Base-by-base conservation (phyloP, 2,329 filamentous ascomycete genomes). In the Fusarium temperatum region DNA sequence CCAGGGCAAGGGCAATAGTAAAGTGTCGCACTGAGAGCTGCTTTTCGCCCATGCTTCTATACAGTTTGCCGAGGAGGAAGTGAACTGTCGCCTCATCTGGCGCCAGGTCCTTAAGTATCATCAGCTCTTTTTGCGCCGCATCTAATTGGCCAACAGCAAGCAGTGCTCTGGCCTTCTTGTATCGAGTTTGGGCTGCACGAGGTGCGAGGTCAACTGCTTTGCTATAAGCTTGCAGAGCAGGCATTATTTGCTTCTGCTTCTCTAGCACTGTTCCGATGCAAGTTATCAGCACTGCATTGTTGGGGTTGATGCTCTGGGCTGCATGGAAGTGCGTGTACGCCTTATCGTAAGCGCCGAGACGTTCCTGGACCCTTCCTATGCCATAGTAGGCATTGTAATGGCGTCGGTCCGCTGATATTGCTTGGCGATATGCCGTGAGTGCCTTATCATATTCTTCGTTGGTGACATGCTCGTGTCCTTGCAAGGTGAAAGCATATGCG, bases 341-440 rank as follows among this genome's bases (percentile, higher is more conserved):
- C 81, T 96, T 94, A 70, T 97, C 94, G 77, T 94, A 95, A 81
- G 94, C 95, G 79, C 95, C 95, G 78, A 97, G 89, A 79, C 95
- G 96, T 82, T 97, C 94, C 78, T 96, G 96, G 4, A 98, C 95
- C 68, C 89, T 87, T 36, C 90, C 91, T 64, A 93, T 91, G 75
- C 96, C 96, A 81, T 98, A 99, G 89, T 97, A 98, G n/a, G 96
- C 96, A 80, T 98, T 98, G 85, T 98, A 99, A 81, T 98, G 96
- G 26, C 96, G 91, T 63, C 89, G 91, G 79, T 99, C 95, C 2
- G 94, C 94, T 50, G 92, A 90, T 75, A 99, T 93, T 4, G 94
- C 95, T 60, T 92, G 90, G 39, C 97, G 91, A 82, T 98, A 99
- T 5, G 94, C 92, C 44, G 92, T 90, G 50, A 98, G 89, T 0